Conservation (phyloP, 2,329 filamentous ascomycete genomes). For the Trematosphaeria pertusa region DNA sequence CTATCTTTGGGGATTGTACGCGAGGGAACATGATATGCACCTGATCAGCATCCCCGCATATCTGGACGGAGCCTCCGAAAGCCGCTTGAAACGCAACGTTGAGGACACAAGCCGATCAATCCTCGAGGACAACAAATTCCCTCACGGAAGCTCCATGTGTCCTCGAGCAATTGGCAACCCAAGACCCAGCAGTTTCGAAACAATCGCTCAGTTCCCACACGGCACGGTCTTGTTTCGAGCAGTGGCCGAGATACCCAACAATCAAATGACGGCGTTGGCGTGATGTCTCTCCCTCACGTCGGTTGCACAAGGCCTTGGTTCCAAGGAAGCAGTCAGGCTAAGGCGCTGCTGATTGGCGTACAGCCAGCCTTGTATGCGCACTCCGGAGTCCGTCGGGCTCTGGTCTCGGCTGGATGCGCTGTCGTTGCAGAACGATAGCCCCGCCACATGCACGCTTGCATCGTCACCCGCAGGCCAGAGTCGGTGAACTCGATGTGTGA, state of each 20-base stretch:
- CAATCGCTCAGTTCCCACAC: not conserved
- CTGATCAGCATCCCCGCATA: not conserved
- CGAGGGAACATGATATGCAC: no score
- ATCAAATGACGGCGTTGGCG: slow-evolving; percentile 11
- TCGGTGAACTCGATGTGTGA: slow-evolving; percentile 39
- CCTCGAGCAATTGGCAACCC: not conserved
- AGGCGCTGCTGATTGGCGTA: slow-evolving; percentile 27
- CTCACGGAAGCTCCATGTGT: not conserved
- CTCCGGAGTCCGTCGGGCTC: slow-evolving; percentile 22
- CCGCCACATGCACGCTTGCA: slow-evolving; percentile 25
- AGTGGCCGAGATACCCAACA: not conserved
- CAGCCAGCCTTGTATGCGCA: slow-evolving; percentile 28
- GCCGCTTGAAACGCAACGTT: not conserved
- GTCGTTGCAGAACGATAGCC: slow-evolving; percentile 35
- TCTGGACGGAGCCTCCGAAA: not conserved
- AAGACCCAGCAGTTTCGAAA: slow-evolving; percentile 5
- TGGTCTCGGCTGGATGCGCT: slow-evolving; percentile 43
- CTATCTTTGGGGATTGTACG: no score
- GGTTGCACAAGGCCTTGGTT: slow-evolving; percentile 28
- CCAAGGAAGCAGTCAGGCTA: slow-evolving; percentile 27
- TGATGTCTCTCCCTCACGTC: slow-evolving; percentile 9
- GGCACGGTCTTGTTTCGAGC: slow-evolving; percentile 5
- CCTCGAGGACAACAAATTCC: slow-evolving; percentile 1
- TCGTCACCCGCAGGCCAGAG: slow-evolving; percentile 28
- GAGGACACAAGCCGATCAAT: not conserved